These are phyloP conservation scores for Chalaropsis thielavioides DNA, from an alignment of 2,329 filamentous ascomycete genomes.

Conservation along the genomic window DNA sequence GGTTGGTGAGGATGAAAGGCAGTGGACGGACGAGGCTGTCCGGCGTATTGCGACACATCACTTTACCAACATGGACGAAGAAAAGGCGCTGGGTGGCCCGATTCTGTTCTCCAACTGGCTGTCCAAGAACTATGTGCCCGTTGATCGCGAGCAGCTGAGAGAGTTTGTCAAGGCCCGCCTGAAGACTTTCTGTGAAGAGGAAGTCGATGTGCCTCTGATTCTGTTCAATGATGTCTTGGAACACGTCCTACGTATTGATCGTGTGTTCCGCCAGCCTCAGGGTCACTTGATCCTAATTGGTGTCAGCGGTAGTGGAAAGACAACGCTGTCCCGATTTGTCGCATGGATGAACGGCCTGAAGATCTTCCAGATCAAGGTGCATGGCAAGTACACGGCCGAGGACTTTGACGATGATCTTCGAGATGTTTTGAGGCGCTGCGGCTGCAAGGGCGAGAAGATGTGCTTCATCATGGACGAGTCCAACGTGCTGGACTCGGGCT, in stretches of 20 bases:
- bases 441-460: conserved; percentile 97
- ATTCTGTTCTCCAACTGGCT: conserved; percentile 99
- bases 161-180: conserved; percentile 96
- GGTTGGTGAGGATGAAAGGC: conserved; percentile 81
- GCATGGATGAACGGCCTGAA: conserved; percentile 99
- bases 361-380: conserved; percentile 99
- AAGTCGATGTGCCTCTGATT: conserved; percentile 94
- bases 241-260: conserved; percentile 93
- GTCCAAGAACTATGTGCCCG: conserved; percentile 94
- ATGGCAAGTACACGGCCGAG: conserved; percentile 93
- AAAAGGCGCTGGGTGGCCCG: conserved; percentile 75
- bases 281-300: conserved; percentile 97
- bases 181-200: conserved; percentile 97
- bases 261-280: conserved; percentile 95
- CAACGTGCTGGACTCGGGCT: conserved; percentile 95
- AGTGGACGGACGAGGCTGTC: conserved; percentile 87
- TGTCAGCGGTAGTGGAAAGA: conserved; percentile 97
- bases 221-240: conserved; percentile 99
- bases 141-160: conserved; percentile 84
- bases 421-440: conserved; percentile 81
- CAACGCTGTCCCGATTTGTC: conserved; percentile 90
- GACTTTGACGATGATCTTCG: conserved; percentile 97
- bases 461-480: conserved; percentile 99
- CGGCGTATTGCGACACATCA: conserved; percentile 73
- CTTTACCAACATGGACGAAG: conserved; percentile 91